Percentiles rank a stretch among this genome's conserved stretches.
Evolutionary conservation across 164 flowering plant genomes (phyloP).

Genomic region (Macadamia tetraphylla): DNA sequence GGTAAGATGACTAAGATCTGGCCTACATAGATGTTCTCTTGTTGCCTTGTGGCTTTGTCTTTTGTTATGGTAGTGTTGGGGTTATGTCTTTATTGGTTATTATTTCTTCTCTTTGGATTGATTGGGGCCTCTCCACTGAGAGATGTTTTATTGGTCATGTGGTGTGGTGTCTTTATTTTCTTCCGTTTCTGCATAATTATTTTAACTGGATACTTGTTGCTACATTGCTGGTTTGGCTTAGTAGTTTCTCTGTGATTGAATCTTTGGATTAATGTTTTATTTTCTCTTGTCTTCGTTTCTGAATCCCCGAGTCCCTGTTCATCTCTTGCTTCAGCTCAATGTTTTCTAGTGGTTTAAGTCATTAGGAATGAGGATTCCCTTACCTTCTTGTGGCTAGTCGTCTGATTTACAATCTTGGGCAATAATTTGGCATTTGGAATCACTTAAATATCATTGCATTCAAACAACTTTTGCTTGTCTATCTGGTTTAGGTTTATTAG

Average conservation of each 20-base stretch:
- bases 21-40: neutral
- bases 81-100: too few relatives aligned
- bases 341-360: neutral
- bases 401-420: neutral
- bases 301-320: too few relatives aligned
- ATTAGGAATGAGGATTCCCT: neutral
- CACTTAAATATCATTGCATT: neutral
- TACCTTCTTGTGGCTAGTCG: conserved; percentile 1
- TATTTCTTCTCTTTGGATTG: neutral
- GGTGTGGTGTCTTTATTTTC: neutral
- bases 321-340: too few relatives aligned
- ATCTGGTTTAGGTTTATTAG: neutral
- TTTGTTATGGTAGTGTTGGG: neutral
- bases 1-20: neutral
- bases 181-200: neutral
- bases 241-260: neutral
- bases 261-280: neutral
- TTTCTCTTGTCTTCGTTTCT: neutral
- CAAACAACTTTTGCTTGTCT: neutral
- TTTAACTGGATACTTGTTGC: neutral
- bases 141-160: neutral
- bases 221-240: too few relatives aligned
- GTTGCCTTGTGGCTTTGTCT: neutral
- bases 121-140: neutral
- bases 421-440: neutral